These are phyloP conservation scores for Neurospora sp. DNA, from an alignment of 495 filamentous ascomycete genomes.

Conservation along the genomic window DNA sequence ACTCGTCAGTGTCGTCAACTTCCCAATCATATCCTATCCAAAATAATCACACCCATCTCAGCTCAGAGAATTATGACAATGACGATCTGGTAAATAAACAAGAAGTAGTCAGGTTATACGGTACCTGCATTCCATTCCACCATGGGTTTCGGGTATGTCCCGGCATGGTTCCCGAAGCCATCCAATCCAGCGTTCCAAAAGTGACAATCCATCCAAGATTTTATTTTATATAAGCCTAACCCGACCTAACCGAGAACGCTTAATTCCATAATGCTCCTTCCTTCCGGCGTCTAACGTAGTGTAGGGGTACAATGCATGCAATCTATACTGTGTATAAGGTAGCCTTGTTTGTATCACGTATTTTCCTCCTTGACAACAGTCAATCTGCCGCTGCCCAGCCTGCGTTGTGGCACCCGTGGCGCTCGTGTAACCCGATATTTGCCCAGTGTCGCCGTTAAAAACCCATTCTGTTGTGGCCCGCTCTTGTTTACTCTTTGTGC, in stretches of 20 bases:
- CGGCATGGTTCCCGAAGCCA: neutral
- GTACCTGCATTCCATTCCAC: neutral
- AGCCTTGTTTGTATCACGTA: neutral
- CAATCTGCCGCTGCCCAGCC: neutral
- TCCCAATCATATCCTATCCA: neutral
- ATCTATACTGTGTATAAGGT: neutral
- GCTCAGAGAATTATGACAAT: neutral
- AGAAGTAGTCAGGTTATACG: neutral
- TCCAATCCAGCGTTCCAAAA: neutral
- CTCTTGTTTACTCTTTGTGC: neutral
- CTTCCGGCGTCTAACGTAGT: neutral
- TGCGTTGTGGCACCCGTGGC: neutral
- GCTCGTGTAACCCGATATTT: neutral
- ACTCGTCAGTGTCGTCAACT: neutral
- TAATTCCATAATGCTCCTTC: neutral
- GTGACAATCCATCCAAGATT: neutral
- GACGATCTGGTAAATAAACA: neutral
- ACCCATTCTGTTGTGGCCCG: neutral
- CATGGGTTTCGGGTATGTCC: neutral
- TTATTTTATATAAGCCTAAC: neutral
- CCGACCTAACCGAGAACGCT: neutral
- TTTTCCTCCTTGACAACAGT: neutral
- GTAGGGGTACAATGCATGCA: neutral
- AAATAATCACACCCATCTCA: neutral
- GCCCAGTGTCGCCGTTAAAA: neutral